Percentiles rank a stretch among this genome's conserved stretches.
Evolutionary conservation across 2,329 filamentous ascomycete genomes (phyloP).

Genomic region (Fusarium nisikadoi): DNA sequence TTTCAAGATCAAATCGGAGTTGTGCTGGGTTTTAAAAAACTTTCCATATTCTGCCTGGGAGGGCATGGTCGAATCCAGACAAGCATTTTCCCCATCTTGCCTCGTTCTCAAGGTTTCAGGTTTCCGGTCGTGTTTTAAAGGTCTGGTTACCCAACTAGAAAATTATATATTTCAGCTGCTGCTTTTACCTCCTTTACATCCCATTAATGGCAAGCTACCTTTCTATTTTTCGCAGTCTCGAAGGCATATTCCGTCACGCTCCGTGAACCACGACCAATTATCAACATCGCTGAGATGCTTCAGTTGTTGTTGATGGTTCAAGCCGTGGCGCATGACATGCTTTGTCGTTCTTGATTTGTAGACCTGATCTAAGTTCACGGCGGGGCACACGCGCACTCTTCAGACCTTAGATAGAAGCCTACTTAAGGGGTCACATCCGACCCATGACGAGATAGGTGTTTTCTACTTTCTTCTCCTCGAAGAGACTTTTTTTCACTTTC

Average conservation of each 20-base stretch:
- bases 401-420: background rate
- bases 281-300: accelerated
- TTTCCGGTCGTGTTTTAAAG: accelerated
- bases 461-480: accelerated
- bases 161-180: accelerated
- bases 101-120: accelerated
- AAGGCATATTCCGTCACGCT: accelerated
- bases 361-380: background rate
- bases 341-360: background rate
- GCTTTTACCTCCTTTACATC: accelerated
- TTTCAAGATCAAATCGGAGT: accelerated
- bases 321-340: accelerated
- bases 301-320: background rate
- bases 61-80: accelerated
- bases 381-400: no score
- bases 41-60: no score
- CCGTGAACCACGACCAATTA: no score
- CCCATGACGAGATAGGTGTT: background rate
- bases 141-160: accelerated
- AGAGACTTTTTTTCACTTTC: accelerated
- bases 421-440: background rate
- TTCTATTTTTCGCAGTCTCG: background rate
- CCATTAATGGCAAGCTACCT: background rate
- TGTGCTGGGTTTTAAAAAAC: no score
- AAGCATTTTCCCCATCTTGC: background rate